Percentiles rank a stretch among this genome's conserved stretches.
phyloP scores from a whole-genome alignment of 768 basidiomycete species.

The Polyporus arcularius region DNA sequence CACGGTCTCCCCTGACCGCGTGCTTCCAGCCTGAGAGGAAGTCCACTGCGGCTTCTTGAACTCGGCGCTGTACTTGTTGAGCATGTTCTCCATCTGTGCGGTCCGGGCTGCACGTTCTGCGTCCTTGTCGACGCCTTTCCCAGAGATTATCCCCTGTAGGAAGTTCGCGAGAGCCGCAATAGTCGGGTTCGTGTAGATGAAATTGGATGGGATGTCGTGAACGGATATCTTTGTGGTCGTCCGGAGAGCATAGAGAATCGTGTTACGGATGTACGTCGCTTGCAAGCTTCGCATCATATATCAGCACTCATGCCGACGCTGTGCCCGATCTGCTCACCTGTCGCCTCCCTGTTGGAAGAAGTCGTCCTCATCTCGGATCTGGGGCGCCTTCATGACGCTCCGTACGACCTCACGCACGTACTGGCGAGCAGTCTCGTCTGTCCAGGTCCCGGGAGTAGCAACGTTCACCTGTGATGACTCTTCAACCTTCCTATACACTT shows the following conservation, averaged over 20 bases:
- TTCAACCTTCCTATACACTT: conserved; percentile 36
- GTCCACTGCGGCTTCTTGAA: conserved; percentile 6
- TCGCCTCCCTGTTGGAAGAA: conserved; percentile 44
- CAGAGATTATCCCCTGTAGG: conserved; percentile 2
- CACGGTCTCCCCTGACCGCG: conserved; percentile 18
- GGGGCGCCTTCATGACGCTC: conserved; percentile 32
- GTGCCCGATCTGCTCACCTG: conserved; percentile 27
- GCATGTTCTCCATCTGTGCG: conserved; percentile 17
- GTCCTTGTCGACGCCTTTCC: background rate
- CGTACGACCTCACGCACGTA: conserved; percentile 38
- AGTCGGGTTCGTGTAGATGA: conserved; percentile 27
- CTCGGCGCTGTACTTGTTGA: conserved; percentile 21
- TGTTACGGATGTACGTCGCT: conserved; percentile 30
- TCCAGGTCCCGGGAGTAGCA: conserved; percentile 31
- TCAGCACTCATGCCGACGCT: background rate
- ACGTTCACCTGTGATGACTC: conserved; percentile 35
- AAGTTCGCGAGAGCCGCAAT: conserved; percentile 15
- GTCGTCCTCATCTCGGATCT: conserved; percentile 36
- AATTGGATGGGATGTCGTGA: conserved; percentile 19
- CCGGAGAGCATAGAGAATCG: conserved; percentile 26
- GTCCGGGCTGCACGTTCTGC: conserved; percentile 5
- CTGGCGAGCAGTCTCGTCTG: conserved; percentile 17
- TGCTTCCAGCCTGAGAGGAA: background rate
- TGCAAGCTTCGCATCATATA: conserved; percentile 13
- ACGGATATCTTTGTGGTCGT: conserved; percentile 8